Conservation (phyloP, 495 filamentous ascomycete genomes). For the Barbatosphaeria neglecta region DNA sequence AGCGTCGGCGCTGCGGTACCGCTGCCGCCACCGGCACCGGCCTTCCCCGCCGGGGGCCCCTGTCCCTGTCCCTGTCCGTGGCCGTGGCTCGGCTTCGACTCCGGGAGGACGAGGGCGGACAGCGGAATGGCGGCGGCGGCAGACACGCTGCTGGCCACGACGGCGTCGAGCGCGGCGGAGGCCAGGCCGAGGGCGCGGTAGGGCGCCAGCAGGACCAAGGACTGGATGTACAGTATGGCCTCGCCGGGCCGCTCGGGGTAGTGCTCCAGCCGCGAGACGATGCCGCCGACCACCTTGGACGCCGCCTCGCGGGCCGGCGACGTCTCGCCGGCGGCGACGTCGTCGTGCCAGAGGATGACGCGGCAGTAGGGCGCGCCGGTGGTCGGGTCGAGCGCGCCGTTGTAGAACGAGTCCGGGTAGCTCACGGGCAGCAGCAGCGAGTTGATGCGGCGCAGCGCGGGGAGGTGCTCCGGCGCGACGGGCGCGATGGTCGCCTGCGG, state of each 20-base stretch:
- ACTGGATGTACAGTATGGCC: constrained; percentile 60
- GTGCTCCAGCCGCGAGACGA: constrained; percentile 71
- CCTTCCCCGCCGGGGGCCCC: no score
- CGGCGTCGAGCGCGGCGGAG: constrained; percentile 50
- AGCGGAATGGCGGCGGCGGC: constrained; percentile 11
- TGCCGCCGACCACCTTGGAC: constrained; percentile 71
- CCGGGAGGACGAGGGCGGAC: not conserved
- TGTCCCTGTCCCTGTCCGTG: no score
- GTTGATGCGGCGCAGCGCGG: constrained; percentile 71
- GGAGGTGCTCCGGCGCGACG: constrained; percentile 50
- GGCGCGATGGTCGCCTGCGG: constrained; percentile 45
- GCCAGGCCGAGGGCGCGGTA: constrained; percentile 75
- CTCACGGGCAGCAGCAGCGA: constrained; percentile 72
- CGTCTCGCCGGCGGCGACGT: constrained; percentile 21
- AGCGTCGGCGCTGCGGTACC: no score
- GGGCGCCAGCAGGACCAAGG: constrained; percentile 68
- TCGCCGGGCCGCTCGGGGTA: constrained; percentile 10
- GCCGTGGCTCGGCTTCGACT: constrained; percentile 17
- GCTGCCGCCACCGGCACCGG: no score
- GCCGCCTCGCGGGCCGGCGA: no score
- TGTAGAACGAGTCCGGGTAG: constrained; percentile 83
- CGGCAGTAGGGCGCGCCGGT: constrained; percentile 61
- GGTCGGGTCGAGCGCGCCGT: constrained; percentile 55
- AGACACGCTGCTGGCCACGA: constrained; percentile 33
- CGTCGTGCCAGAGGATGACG: constrained; percentile 48